Conservation (phyloP, 2,329 filamentous ascomycete genomes). For the Aspergillus udagawae region DNA sequence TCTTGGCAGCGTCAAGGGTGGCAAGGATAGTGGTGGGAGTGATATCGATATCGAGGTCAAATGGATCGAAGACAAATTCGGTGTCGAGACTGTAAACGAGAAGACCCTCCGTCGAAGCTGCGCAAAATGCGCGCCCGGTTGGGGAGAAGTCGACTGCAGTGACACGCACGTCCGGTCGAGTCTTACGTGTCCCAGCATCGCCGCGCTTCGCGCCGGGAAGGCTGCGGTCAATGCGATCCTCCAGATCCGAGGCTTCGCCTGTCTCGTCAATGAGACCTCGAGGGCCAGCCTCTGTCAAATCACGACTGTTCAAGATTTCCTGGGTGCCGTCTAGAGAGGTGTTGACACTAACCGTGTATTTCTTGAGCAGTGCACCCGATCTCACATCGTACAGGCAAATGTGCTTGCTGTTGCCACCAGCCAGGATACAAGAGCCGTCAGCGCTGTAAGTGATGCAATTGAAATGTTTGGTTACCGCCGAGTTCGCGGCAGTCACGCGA, state of each 20-base stretch:
- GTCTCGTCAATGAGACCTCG: slow-evolving; percentile 79
- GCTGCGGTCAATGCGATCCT: slow-evolving; percentile 73
- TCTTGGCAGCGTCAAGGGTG: slow-evolving; percentile 56
- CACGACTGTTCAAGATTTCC: slow-evolving; percentile 90
- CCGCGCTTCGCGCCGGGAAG: slow-evolving; percentile 85
- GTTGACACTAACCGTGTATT: slow-evolving; percentile 93
- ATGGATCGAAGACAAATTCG: slow-evolving; percentile 83
- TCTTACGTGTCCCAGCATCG: slow-evolving; percentile 74
- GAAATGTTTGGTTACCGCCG: slow-evolving; percentile 85
- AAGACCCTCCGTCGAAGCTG: slow-evolving; percentile 88
- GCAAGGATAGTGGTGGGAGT: slow-evolving; percentile 80
- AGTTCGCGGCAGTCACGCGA: slow-evolving; percentile 85
- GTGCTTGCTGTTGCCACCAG: slow-evolving; percentile 95
- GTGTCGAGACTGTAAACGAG: slow-evolving; percentile 90
- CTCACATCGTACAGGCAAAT: slow-evolving; percentile 96
- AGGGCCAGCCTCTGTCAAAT: slow-evolving; percentile 86
- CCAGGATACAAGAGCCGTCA: slow-evolving; percentile 85
- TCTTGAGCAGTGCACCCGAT: slow-evolving; percentile 86
- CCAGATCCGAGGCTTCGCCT: slow-evolving; percentile 82
- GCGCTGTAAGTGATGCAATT: slow-evolving; percentile 84
- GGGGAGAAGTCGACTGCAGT: slow-evolving; percentile 82
- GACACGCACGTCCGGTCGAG: slow-evolving; percentile 77
- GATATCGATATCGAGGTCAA: slow-evolving; percentile 90
- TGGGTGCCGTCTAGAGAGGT: slow-evolving; percentile 94
- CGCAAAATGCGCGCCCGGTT: slow-evolving; percentile 85